Conservation (phyloP, 208 protist genomes). For the Balamuthia mandrillaris region DNA sequence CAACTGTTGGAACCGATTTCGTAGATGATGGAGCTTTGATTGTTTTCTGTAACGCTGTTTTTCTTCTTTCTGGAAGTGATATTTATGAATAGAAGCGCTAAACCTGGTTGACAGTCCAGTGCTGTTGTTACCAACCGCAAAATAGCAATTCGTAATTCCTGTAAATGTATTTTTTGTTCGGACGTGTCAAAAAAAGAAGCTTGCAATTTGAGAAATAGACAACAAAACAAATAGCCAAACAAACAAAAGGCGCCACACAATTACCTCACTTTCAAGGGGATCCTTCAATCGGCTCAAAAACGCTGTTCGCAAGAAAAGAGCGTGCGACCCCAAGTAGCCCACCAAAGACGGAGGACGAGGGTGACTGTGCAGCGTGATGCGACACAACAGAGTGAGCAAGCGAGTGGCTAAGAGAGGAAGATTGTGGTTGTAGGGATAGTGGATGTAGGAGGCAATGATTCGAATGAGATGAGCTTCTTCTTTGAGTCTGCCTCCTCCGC, state of each 20-base stretch:
- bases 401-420: not conserved
- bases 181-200: not conserved
- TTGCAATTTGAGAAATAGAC: too few relatives aligned
- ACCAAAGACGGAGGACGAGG: constrained; percentile 1
- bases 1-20: constrained; percentile 5
- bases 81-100: constrained; percentile 10
- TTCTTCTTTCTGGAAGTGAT: not conserved
- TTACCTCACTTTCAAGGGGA: not conserved
- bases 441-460: not conserved
- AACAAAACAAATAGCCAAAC: too few relatives aligned
- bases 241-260: not conserved
- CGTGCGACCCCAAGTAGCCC: not conserved
- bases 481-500: not conserved
- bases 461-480: not conserved
- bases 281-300: not conserved
- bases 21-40: not conserved
- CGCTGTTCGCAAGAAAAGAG: not conserved
- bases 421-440: not conserved
- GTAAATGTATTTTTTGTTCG: not conserved
- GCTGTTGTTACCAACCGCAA: not conserved
- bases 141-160: not conserved
- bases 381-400: constrained; percentile 1
- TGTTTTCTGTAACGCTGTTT: not conserved
- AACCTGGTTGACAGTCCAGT: not conserved
- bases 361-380: not conserved